Evolutionary conservation across 306 rosid species (phyloP), one percentile per base, ranked within the genome.

Genomic region (Ormosia semicastrata): DNA sequence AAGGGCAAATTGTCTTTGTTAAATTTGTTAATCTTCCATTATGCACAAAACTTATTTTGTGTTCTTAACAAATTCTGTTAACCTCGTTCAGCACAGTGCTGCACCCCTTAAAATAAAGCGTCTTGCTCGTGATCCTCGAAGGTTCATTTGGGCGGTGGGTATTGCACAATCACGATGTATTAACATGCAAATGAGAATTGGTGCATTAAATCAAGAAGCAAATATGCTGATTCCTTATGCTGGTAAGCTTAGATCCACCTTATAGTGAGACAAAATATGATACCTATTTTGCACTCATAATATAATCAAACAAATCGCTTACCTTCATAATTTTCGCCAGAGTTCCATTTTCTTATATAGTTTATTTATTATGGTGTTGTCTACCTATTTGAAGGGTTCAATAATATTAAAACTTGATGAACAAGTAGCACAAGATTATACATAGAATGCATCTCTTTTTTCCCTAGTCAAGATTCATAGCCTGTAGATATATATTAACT

Each of bases 161-260:
- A 92, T 91, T 76, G 99, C 92, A 79, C 97, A 93, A 83, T 91
- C 97, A 79, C 93, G 99, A 65, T 93, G 94, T 90, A 88, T 90
- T 69, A 92, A 87, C 88, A 86, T 89, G 93, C 87, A 90, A 81
- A 79, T 85, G 82, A 92, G 98, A 86, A 82, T 93, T 41, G 97
- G 98, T 53, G 90, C 99, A 58, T 89, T 95, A 36, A 85, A 82
- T 75, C 97, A 95, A 87, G 87, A 92, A 63, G 85, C 96, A 68
- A 90, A 93, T 86, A 91, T 92, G 98, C 90, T 95, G 73, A 46
- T 93, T 81, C 99, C 98, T 62, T 92, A 93, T 77, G 98, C 98
- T 54, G 99, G 99, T 93, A 81, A 75, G 85, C 73, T 84, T 47
- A 56, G 47, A 8, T 78, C 49, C 57, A 11, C 69, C 46, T 76